These are phyloP conservation scores for Ophiostoma piceae DNA, from an alignment of 2,329 filamentous ascomycete genomes.

Conservation along the genomic window DNA sequence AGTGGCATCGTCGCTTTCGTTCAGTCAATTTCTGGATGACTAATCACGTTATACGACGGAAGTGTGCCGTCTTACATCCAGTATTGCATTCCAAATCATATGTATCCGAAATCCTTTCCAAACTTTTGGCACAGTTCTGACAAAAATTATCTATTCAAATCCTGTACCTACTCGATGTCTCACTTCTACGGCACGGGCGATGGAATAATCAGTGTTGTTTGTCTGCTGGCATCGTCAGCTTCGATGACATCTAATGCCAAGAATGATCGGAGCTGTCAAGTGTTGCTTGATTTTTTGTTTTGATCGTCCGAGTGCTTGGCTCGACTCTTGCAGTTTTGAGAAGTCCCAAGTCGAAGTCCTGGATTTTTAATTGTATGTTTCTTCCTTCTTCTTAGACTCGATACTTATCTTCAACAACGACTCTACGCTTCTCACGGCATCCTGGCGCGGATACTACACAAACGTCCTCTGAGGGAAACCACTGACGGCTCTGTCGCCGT, in stretches of 20 bases:
- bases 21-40: not conserved
- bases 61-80: not conserved
- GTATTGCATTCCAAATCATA: not conserved
- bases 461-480: not conserved
- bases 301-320: too few relatives aligned
- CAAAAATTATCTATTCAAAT: not conserved
- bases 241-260: not conserved
- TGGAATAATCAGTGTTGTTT: not conserved
- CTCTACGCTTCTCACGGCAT: not conserved
- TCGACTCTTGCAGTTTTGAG: not conserved
- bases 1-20: not conserved
- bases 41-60: not conserved
- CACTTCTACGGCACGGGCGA: not conserved
- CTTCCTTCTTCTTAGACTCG: not conserved
- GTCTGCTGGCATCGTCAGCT: not conserved
- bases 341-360: not conserved
- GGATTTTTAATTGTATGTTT: not conserved
- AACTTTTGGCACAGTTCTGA: too few relatives aligned
- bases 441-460: not conserved
- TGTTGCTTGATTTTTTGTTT: not conserved
- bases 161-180: not conserved
- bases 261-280: not conserved
- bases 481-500: not conserved
- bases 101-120: too few relatives aligned
- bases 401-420: not conserved